Evolutionary conservation across 257 asterid species (phyloP), one percentile per base, ranked within the genome.

Genomic region (Rauvolfia tetraphylla): DNA sequence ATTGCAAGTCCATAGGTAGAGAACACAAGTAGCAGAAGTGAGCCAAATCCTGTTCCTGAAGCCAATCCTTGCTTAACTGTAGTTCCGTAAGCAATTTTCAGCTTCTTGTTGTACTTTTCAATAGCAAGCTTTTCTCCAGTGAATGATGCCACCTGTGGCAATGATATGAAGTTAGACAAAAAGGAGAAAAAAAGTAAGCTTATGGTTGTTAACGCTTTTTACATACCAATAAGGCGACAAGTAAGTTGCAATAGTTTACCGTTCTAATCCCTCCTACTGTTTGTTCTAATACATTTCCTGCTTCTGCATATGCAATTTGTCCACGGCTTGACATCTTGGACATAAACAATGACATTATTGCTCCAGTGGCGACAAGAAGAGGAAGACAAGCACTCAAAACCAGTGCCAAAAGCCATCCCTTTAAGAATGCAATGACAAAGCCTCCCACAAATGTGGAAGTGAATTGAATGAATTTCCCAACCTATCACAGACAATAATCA

Each of bases 251-350:
- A 61, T 58, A 54, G 41, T 23, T 66, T 86, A 92, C 97, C 82
- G 96, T 92, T 80, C 96, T 86, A 73, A 90, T 90, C 61, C 93
- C 90, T 81, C 96, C 95, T 38, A 92, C 80, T 0, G 95, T 85
- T 71, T 92, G 97, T 63, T 92, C 97, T 27, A 83, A 89, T 33
- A 92, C 90, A 71, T 85, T 85, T 66, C 93, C 94, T 25, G 97
- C 97, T 46, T 84, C 87, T 31, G 97, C 92, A 74, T 92, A 92
- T 53, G 97, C 96, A 62, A 63, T 48, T 81, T 90, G 97, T 51
- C 89, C 93, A 0, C 57, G 81, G 48, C 84, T 83, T 3, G 96
- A 81, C 83, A 89, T 83, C 82, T 81, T 89, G 11, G 93, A 33
- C 87, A 85, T 76, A 41, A 88, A 20, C 83, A 84, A n/a, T 1